phyloP scores from a whole-genome alignment of 1,284 basidiomycete species.

The Phaffia rhodozyma region DNA sequence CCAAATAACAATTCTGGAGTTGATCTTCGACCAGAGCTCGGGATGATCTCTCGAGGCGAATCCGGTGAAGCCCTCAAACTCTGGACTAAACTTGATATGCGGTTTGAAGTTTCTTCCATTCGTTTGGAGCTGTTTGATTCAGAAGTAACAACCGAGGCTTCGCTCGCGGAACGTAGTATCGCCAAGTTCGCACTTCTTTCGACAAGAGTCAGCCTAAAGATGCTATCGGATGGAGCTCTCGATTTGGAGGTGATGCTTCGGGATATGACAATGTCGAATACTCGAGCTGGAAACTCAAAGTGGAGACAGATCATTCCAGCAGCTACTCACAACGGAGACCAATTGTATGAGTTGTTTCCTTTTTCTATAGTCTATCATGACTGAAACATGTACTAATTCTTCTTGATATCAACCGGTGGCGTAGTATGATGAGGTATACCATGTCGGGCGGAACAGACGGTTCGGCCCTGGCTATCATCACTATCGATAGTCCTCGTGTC shows the following conservation, averaged over 20 bases:
- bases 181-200: constrained; percentile 73
- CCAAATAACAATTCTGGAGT: constrained; percentile 24
- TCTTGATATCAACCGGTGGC: constrained; percentile 1
- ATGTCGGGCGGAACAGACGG: constrained; percentile 48
- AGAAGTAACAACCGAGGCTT: constrained; percentile 47
- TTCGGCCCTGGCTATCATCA: constrained; percentile 64
- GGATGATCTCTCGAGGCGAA: constrained; percentile 27
- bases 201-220: constrained; percentile 68
- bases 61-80: constrained; percentile 21
- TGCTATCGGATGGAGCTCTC: constrained; percentile 66
- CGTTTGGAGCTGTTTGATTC: constrained; percentile 85
- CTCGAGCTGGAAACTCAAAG: constrained; percentile 62
- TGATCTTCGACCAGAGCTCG: constrained; percentile 42
- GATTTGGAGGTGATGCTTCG: constrained; percentile 72
- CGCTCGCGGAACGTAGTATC: constrained; percentile 67
- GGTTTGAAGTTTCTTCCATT: constrained; percentile 60
- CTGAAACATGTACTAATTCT: neutral
- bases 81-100: constrained; percentile 63
- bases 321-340: constrained; percentile 76
- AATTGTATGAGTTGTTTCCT: constrained; percentile 41
- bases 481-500: constrained; percentile 84
- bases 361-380: neutral
- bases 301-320: constrained; percentile 95
- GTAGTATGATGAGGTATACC: constrained; percentile 73
- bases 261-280: constrained; percentile 87